Conservation (phyloP, 371 early-diverging fungal genomes). For the Dipsacomyces acuminosporus region DNA sequence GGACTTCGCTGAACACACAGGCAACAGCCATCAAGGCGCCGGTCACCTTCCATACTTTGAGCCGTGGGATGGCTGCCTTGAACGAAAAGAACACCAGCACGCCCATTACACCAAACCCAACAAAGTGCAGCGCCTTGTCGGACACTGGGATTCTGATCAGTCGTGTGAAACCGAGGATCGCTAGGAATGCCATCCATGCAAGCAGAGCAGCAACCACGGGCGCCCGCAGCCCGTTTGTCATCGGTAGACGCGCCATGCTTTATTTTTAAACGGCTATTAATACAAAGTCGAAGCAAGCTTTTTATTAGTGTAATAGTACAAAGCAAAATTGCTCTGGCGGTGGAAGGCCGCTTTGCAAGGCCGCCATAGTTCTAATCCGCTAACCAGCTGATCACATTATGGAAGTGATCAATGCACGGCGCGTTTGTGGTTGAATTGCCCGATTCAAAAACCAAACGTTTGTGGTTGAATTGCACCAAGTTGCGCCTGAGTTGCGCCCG, state of each 20-base stretch:
- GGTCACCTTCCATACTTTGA: constrained; percentile 19
- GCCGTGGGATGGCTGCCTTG: constrained; percentile 20
- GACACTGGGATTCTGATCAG: constrained; percentile 15
- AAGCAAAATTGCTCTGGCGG: too few species aligned
- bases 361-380: too few species aligned
- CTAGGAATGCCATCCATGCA: constrained; percentile 22
- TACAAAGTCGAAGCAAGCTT: too few species aligned
- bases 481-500: too few species aligned
- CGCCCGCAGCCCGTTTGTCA: constrained; percentile 19
- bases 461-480: too few species aligned
- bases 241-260: constrained; percentile 26
- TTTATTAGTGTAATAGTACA: too few species aligned
- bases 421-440: too few species aligned
- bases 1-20: constrained; percentile 27
- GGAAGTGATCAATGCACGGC: too few species aligned
- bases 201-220: constrained; percentile 11
- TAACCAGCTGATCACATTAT: too few species aligned
- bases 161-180: constrained; percentile 31
- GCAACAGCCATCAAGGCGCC: constrained; percentile 2
- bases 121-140: constrained; percentile 37
- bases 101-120: constrained; percentile 26
- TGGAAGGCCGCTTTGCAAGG: too few species aligned
- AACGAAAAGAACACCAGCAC: constrained; percentile 26
- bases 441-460: too few species aligned
- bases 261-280: too few species aligned